Evolutionary conservation across 306 rosid genomes (phyloP).

Genomic region (Citrullus amarus): DNA sequence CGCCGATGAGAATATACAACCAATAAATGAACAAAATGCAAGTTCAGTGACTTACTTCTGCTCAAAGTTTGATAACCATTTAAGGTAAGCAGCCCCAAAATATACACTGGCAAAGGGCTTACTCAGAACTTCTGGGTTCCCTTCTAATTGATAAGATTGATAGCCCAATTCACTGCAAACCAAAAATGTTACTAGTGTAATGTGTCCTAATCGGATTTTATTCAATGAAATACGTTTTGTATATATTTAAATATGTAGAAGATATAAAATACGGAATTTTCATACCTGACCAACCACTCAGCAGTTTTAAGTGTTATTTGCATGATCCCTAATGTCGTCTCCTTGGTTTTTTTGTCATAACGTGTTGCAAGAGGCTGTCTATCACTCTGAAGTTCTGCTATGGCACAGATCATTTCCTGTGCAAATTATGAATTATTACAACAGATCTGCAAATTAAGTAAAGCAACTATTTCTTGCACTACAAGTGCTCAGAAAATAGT

Average conservation of each 20-base stretch:
- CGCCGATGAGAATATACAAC: neutral
- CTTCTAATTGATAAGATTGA: slow-evolving; percentile 27
- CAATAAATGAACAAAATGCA: neutral
- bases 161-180: slow-evolving; percentile 51
- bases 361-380: slow-evolving; percentile 50
- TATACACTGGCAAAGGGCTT: slow-evolving; percentile 57
- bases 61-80: slow-evolving; percentile 52
- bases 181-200: slow-evolving; percentile 17
- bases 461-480: neutral
- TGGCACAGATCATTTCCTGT: slow-evolving; percentile 69
- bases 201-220: neutral
- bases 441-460: neutral
- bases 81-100: slow-evolving; percentile 74
- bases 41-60: slow-evolving; percentile 36
- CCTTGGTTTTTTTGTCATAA: slow-evolving; percentile 31
- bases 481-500: neutral
- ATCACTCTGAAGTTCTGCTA: slow-evolving; percentile 83
- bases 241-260: neutral
- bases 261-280: neutral
- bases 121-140: slow-evolving; percentile 26
- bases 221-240: neutral
- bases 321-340: slow-evolving; percentile 54
- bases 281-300: slow-evolving; percentile 56
- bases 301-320: slow-evolving; percentile 45
- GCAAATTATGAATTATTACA: neutral